A percentile compares a stretch with the other conserved stretches of the same genome.
Evolutionary conservation across 352 stramenopile species (phyloP).

Genomic region (Phytophthora hibernalis): DNA sequence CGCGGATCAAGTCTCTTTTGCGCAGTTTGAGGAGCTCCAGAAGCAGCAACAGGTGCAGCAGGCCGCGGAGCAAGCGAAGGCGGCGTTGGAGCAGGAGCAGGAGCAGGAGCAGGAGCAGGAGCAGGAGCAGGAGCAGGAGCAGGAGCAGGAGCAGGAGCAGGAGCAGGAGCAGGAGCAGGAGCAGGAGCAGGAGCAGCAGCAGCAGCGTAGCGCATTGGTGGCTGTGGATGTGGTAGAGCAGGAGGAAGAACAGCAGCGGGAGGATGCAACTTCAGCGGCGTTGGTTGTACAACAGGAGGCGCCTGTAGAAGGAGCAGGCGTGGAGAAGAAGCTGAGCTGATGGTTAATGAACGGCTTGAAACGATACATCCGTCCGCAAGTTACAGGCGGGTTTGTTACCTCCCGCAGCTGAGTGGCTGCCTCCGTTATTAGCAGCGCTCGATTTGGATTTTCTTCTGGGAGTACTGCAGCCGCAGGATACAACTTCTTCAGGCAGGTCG

Average conservation of each 20-base stretch:
- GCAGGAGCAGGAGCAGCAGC: constrained; percentile 29
- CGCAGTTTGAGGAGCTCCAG: constrained; percentile 52
- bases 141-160: neutral
- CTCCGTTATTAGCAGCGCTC: neutral
- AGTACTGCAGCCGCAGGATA: neutral
- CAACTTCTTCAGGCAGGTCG: neutral
- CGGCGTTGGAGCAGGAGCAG: constrained; percentile 25
- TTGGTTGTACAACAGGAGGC: constrained; percentile 31
- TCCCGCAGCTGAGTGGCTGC: neutral
- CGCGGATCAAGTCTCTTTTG: constrained; percentile 63
- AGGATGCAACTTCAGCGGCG: constrained; percentile 7
- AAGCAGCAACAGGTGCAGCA: constrained; percentile 41
- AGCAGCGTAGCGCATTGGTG: constrained; percentile 16
- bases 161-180: constrained; percentile 44
- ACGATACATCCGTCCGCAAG: neutral
- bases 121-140: neutral
- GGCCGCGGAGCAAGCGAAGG: constrained; percentile 33
- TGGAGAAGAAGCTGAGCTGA: constrained; percentile 27
- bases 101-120: constrained; percentile 18
- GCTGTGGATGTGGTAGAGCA: constrained; percentile 14
- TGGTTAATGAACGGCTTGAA: constrained; percentile 9
- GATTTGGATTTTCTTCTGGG: neutral
- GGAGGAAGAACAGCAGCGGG: neutral
- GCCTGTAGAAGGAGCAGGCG: constrained; percentile 1
- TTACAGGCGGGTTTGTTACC: neutral